Evolutionary conservation across 352 stramenopile genomes (phyloP).

Genomic region (Phytophthora sojae): DNA sequence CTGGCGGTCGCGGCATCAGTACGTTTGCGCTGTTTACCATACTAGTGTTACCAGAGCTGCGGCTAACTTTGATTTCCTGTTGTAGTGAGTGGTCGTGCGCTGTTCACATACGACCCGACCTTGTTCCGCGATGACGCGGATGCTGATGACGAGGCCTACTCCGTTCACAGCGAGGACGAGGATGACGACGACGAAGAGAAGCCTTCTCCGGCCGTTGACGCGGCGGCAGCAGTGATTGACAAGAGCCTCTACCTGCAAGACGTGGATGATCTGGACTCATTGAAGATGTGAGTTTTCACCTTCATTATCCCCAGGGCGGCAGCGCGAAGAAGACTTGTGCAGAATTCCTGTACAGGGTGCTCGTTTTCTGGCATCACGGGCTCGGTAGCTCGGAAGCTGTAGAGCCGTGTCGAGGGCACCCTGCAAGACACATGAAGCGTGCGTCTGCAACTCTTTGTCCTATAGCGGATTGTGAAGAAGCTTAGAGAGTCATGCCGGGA

Average conservation of each 20-base stretch:
- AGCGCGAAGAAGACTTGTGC: constrained; percentile 14
- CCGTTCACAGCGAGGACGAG: constrained; percentile 65
- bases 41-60: not conserved
- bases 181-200: constrained; percentile 58
- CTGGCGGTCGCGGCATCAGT: constrained; percentile 82
- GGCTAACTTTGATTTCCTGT: constrained; percentile 28
- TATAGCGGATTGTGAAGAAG: constrained; percentile 27
- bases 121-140: constrained; percentile 93
- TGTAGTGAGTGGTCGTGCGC: constrained; percentile 89
- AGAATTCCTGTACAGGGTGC: constrained; percentile 20
- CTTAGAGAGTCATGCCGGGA: constrained; percentile 32
- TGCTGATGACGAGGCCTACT: constrained; percentile 88
- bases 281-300: constrained; percentile 68
- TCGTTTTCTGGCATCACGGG: constrained; percentile 22
- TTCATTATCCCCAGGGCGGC: constrained; percentile 10
- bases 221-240: constrained; percentile 74
- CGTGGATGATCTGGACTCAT: constrained; percentile 74
- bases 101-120: constrained; percentile 92
- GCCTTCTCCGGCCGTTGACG: constrained; percentile 48
- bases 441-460: constrained; percentile 28
- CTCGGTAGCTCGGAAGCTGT: constrained; percentile 25
- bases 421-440: constrained; percentile 9
- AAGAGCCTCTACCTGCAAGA: constrained; percentile 89
- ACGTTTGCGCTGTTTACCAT: constrained; percentile 43
- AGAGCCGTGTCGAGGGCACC: constrained; percentile 12